phyloP scores from a whole-genome alignment of 257 asterid species.

The Ligustrum vulgare region DNA sequence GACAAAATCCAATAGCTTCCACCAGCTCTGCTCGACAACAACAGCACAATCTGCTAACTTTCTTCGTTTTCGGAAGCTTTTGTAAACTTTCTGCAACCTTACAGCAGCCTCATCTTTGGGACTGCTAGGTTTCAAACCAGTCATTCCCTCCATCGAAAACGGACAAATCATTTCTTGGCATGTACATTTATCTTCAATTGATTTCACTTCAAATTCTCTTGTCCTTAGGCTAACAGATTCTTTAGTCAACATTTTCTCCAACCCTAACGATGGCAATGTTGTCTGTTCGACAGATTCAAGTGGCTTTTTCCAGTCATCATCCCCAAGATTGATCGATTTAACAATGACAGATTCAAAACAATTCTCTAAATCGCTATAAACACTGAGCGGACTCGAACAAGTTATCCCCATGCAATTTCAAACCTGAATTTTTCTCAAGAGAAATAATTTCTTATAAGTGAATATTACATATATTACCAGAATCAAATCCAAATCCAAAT shows the following conservation, averaged over 20 bases:
- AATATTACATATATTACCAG: neutral
- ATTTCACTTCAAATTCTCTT: conserved; percentile 30
- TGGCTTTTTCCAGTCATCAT: conserved; percentile 2
- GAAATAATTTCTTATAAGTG: neutral
- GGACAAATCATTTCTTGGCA: conserved; percentile 24
- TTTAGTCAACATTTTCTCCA: neutral
- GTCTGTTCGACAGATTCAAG: neutral
- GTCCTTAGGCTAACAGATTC: conserved; percentile 21
- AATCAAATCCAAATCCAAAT: neutral
- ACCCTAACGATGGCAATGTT: neutral
- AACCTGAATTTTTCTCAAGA: conserved; percentile 5
- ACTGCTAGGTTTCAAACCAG: conserved; percentile 40
- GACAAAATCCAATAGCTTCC: conserved; percentile 89
- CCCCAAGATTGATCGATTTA: conserved; percentile 11
- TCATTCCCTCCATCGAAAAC: conserved; percentile 19
- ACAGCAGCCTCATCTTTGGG: conserved; percentile 84
- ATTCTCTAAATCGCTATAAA: conserved; percentile 22
- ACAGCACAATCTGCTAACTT: conserved; percentile 96
- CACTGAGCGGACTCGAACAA: conserved; percentile 21
- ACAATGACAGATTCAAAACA: conserved; percentile 27
- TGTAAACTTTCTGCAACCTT: conserved; percentile 86
- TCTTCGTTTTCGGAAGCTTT: conserved; percentile 84
- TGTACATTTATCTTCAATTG: conserved; percentile 16
- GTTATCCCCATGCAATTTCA: conserved; percentile 43
- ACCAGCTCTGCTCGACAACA: conserved; percentile 90